Evolutionary conservation across 2,329 filamentous ascomycete species (phyloP).

Genomic region (Acephala macrosclerotiorum): DNA sequence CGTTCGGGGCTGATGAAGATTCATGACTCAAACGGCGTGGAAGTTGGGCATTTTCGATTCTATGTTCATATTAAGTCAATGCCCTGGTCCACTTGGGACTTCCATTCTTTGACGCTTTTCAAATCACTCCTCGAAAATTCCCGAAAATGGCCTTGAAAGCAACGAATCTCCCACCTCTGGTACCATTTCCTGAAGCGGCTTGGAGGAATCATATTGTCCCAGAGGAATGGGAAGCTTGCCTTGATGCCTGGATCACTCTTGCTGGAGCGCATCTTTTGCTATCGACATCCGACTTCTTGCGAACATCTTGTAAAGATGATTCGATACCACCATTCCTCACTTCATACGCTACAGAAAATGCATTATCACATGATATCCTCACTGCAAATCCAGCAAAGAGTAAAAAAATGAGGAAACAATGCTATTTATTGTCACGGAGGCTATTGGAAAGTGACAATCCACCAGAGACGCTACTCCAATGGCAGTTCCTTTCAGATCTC

Average conservation of each 20-base stretch:
- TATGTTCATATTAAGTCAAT: slow-evolving; percentile 9
- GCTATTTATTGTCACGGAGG: slow-evolving; percentile 69
- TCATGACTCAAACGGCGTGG: slow-evolving; percentile 35
- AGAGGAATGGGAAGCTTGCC: slow-evolving; percentile 78
- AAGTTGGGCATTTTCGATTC: neutral
- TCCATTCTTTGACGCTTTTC: neutral
- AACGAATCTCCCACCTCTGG: slow-evolving; percentile 70
- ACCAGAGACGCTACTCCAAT: slow-evolving; percentile 61
- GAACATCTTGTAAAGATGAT: slow-evolving; percentile 59
- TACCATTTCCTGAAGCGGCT: slow-evolving; percentile 74
- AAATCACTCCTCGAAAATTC: neutral
- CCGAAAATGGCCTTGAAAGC: slow-evolving; percentile 46
- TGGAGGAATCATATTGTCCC: slow-evolving; percentile 72
- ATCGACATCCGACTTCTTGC: slow-evolving; percentile 60
- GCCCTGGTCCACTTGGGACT: neutral
- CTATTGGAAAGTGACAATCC: slow-evolving; percentile 56
- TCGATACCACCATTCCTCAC: slow-evolving; percentile 69
- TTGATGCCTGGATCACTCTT: slow-evolving; percentile 79
- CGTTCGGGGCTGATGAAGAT: neutral
- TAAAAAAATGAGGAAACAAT: slow-evolving; percentile 63
- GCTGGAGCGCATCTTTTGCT: slow-evolving; percentile 69
- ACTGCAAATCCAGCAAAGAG: slow-evolving; percentile 43
- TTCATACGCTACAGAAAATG: slow-evolving; percentile 68
- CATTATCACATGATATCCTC: slow-evolving; percentile 41
- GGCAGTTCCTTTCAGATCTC: slow-evolving; percentile 74